These are phyloP conservation scores for Gynandropsis gynandra DNA, from an alignment of 345 rosid genomes.

Conservation along the genomic window DNA sequence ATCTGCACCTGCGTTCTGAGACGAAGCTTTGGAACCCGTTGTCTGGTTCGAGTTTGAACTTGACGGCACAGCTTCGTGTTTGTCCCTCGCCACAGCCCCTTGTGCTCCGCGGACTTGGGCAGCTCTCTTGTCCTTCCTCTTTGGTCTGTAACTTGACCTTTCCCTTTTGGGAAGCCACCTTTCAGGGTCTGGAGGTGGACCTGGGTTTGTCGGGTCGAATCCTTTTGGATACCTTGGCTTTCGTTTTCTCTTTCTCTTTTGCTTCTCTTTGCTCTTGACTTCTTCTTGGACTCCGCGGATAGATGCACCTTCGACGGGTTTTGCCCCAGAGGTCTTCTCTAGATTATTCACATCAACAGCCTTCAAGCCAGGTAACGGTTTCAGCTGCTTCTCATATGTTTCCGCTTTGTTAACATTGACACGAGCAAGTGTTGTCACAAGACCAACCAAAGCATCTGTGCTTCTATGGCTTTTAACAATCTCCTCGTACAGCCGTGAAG, in stretches of 20 bases:
- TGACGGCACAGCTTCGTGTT: slow-evolving; percentile 46
- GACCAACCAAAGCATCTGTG: slow-evolving; percentile 71
- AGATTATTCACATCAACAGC: slow-evolving; percentile 63
- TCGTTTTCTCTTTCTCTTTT: slow-evolving; percentile 94
- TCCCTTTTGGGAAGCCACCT: slow-evolving; percentile 98
- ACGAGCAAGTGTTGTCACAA: slow-evolving; percentile 79
- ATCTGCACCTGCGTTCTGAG: slow-evolving; percentile 34
- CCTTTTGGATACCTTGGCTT: slow-evolving; percentile 97
- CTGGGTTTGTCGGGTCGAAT: slow-evolving; percentile 92
- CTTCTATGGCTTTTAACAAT: slow-evolving; percentile 65
- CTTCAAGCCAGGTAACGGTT: slow-evolving; percentile 65
- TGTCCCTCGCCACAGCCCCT: slow-evolving; percentile 74
- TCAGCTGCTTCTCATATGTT: slow-evolving; percentile 68
- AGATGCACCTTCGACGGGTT: slow-evolving; percentile 52
- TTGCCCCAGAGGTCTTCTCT: slow-evolving; percentile 86
- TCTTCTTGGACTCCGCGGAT: slow-evolving; percentile 41
- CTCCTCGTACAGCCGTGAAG: slow-evolving; percentile 72
- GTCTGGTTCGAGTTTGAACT: slow-evolving; percentile 39
- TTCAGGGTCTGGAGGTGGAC: slow-evolving; percentile 97
- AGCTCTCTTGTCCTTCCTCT: slow-evolving; percentile 92
- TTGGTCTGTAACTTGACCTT: slow-evolving; percentile 85
- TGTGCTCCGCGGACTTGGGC: slow-evolving; percentile 95
- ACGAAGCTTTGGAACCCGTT: slow-evolving; percentile 36
- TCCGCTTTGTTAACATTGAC: slow-evolving; percentile 85
- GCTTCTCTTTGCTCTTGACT: slow-evolving; percentile 62